These are phyloP conservation scores for Crinitomyces ghanaensis DNA, from an alignment of 805 yeast species.

Conservation along the genomic window DNA sequence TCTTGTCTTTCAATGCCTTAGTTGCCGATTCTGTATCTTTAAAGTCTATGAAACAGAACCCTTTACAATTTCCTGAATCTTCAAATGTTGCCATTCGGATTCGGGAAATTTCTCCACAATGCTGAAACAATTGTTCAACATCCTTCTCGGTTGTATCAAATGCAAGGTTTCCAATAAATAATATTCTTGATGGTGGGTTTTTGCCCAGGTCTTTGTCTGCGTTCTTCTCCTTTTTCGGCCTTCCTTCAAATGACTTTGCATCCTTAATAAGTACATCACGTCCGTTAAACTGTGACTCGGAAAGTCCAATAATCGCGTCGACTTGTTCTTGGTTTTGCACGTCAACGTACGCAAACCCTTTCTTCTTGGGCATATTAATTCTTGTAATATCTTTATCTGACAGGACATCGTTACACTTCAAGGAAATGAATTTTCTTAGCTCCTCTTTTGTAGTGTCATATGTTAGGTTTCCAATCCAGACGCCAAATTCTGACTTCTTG, in stretches of 20 bases:
- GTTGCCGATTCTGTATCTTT: constrained; percentile 72
- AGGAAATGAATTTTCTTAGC: constrained; percentile 47
- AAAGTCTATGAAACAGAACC: constrained; percentile 89
- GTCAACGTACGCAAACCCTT: constrained; percentile 84
- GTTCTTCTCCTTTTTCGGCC: constrained; percentile 52
- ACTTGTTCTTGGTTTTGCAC: constrained; percentile 51
- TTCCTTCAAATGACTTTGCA: constrained; percentile 72
- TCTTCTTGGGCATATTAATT: constrained; percentile 64
- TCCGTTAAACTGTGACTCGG: constrained; percentile 68
- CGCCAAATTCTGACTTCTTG: constrained; percentile 49
- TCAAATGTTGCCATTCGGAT: constrained; percentile 97
- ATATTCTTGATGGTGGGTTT: constrained; percentile 78
- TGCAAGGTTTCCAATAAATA: constrained; percentile 87
- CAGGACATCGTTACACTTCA: constrained; percentile 34
- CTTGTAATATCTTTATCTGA: constrained; percentile 54
- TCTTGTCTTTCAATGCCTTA: constrained; percentile 62
- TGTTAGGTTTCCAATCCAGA: constrained; percentile 90
- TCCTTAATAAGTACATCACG: constrained; percentile 78
- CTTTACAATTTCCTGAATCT: constrained; percentile 93
- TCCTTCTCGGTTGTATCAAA: constrained; percentile 81
- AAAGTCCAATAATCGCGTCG: constrained; percentile 47
- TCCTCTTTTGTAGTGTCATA: constrained; percentile 76
- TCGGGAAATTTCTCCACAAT: constrained; percentile 75
- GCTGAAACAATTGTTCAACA: constrained; percentile 72
- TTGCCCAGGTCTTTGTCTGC: constrained; percentile 30